phyloP scores from a whole-genome alignment of 169 alveolate genomes.

The Eimeria sp. region DNA sequence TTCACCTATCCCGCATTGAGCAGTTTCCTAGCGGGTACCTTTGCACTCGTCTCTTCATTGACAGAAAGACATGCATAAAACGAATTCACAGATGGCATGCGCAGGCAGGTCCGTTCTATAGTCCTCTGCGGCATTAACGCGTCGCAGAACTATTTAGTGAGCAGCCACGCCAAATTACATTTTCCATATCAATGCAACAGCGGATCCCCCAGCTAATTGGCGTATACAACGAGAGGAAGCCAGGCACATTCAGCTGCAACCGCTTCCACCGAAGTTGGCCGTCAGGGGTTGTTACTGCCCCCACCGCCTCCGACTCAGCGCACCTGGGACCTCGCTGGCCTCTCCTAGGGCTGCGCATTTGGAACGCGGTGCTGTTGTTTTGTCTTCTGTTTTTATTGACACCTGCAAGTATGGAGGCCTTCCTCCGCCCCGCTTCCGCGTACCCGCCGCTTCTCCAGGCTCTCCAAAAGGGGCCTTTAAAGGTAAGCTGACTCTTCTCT shows the following conservation, averaged over 20 bases:
- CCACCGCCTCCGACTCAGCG: constrained; percentile 27
- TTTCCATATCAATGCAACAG: constrained; percentile 63
- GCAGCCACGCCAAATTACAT: background rate
- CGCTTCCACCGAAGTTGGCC: constrained; percentile 49
- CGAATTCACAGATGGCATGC: constrained; percentile 32
- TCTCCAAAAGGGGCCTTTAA: constrained; percentile 80
- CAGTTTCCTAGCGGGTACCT: constrained; percentile 11
- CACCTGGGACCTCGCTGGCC: constrained; percentile 45
- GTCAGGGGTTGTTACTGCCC: constrained; percentile 29
- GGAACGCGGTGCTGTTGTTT: constrained; percentile 45
- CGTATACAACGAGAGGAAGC: constrained; percentile 24
- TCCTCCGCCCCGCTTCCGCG: constrained; percentile 72
- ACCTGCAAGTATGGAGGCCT: constrained; percentile 73
- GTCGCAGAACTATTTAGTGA: background rate
- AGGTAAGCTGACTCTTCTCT: constrained; percentile 33
- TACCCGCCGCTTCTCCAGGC: constrained; percentile 79
- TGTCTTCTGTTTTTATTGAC: constrained; percentile 26
- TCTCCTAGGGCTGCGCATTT: constrained; percentile 53
- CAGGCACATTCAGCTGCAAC: constrained; percentile 46
- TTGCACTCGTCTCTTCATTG: constrained; percentile 59
- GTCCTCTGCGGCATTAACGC: background rate
- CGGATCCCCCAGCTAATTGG: constrained; percentile 49
- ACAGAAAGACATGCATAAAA: constrained; percentile 33
- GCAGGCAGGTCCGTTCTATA: constrained; percentile 49
- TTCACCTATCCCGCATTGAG: constrained; percentile 33